These are phyloP conservation scores for Extremus antarcticus DNA, from an alignment of 495 filamentous ascomycete genomes.

Conservation along the genomic window DNA sequence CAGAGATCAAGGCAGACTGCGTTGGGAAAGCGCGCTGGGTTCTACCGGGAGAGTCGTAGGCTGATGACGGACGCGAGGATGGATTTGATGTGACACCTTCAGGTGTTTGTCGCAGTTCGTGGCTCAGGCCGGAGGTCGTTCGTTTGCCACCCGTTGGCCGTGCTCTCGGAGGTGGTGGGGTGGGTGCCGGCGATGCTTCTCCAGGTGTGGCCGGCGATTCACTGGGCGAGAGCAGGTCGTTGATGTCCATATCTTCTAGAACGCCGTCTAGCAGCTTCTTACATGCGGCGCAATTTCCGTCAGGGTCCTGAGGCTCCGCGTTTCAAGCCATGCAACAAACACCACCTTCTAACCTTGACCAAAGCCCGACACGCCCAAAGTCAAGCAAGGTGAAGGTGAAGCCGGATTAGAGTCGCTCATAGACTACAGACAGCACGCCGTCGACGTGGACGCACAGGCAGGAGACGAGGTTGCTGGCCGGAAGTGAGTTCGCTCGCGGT, in stretches of 20 bases:
- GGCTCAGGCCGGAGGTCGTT: slow-evolving; percentile 29
- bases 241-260: slow-evolving; percentile 67
- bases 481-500: not conserved
- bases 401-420: too few relatives aligned
- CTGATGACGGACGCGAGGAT: not conserved
- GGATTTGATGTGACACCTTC: slow-evolving; percentile 1
- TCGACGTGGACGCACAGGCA: not conserved
- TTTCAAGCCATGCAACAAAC: too few relatives aligned
- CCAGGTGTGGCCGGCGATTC: slow-evolving; percentile 40
- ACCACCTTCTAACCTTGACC: too few relatives aligned
- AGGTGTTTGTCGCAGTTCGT: slow-evolving; percentile 30
- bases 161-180: slow-evolving; percentile 22
- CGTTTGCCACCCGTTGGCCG: slow-evolving; percentile 26
- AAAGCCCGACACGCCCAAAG: too few relatives aligned
- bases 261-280: too few relatives aligned
- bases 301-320: not conserved
- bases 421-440: too few relatives aligned
- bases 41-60: not conserved
- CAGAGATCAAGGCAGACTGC: slow-evolving; percentile 12
- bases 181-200: slow-evolving; percentile 28
- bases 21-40: slow-evolving; percentile 22
- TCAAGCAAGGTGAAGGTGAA: too few relatives aligned
- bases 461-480: not conserved
- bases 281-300: too few relatives aligned
- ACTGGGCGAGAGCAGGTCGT: slow-evolving; percentile 58